Conservation (phyloP, 2,329 filamentous ascomycete genomes). For the Phialophora macrospora region DNA sequence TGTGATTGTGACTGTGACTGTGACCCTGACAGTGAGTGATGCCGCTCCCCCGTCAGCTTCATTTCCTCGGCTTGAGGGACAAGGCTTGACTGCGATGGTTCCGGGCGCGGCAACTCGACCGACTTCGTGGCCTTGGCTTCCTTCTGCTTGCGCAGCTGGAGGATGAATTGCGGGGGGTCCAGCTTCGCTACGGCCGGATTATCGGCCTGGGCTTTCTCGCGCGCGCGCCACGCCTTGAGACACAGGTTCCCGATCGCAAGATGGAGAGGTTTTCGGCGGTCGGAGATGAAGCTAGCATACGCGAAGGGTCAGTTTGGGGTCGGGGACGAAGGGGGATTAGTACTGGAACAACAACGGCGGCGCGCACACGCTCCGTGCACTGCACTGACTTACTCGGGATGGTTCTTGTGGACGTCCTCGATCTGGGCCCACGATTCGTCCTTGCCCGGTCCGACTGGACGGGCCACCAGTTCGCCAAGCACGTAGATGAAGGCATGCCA, state of each 20-base stretch:
- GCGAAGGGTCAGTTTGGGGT: not conserved
- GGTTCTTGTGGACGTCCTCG: conserved; percentile 49
- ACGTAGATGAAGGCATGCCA: conserved; percentile 48
- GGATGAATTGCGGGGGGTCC: conserved; percentile 29
- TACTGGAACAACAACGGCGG: not conserved
- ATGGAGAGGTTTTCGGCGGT: conserved; percentile 46
- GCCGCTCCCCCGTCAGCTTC: not conserved
- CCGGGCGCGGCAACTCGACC: not conserved
- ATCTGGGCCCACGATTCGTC: conserved; percentile 52
- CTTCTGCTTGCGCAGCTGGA: conserved; percentile 25
- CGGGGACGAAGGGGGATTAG: not conserved
- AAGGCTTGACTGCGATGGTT: not conserved
- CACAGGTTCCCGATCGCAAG: conserved; percentile 51
- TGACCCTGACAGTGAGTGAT: not conserved
- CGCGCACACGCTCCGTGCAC: not conserved
- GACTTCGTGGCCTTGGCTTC: conserved; percentile 15
- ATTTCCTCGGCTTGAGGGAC: conserved; percentile 1
- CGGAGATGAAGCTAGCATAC: conserved; percentile 39
- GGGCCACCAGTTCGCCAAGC: conserved; percentile 49
- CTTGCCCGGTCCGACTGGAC: conserved; percentile 43
- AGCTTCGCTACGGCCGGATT: conserved; percentile 34
- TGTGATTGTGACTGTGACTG: not conserved
- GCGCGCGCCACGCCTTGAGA: conserved; percentile 51
- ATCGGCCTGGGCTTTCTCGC: conserved; percentile 40
- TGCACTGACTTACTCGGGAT: conserved; percentile 43